Percentiles rank a stretch among this genome's conserved stretches.
These are phyloP conservation scores for Hyparrhenia diplandra DNA, from an alignment of 176 grass and related monocot genomes.

Conservation along the genomic window DNA sequence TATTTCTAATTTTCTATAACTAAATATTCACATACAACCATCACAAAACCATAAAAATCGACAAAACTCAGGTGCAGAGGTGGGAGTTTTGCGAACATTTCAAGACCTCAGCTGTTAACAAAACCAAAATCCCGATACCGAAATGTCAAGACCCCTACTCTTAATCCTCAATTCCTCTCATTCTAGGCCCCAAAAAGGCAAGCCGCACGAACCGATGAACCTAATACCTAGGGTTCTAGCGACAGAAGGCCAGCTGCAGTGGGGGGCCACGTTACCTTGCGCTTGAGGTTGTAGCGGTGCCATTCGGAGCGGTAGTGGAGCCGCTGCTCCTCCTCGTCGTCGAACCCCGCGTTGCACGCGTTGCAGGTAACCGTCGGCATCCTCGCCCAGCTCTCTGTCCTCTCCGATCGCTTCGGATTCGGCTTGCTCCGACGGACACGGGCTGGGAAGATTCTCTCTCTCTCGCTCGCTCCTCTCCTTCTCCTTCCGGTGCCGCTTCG, in stretches of 20 bases:
- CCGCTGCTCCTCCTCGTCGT: conserved; percentile 67
- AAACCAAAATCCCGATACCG: not conserved
- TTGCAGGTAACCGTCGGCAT: conserved; percentile 84
- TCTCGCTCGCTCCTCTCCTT: not conserved
- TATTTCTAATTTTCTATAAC: not conserved
- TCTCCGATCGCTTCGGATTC: not conserved
- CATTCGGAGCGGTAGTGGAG: conserved; percentile 93
- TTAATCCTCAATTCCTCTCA: not conserved
- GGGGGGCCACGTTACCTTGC: conserved; percentile 52
- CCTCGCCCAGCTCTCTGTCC: not conserved
- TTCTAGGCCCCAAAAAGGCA: not conserved
- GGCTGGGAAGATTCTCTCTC: too few relatives aligned
- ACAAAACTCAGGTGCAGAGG: not conserved
- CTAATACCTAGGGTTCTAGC: not conserved
- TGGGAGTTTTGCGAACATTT: not conserved
- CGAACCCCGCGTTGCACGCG: conserved; percentile 87
- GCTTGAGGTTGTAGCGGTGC: conserved; percentile 99
- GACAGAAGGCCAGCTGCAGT: not conserved
- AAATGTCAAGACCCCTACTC: too few relatives aligned
- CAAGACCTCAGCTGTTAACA: not conserved
- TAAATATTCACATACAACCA: not conserved
- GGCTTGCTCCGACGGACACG: not conserved
- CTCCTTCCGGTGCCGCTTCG: not conserved
- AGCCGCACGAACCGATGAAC: not conserved
- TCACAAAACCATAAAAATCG: not conserved